Evolutionary conservation across 352 stramenopile genomes (phyloP), one percentile per base, ranked within the genome.

Genomic region (Globisporangium megalacanthum): DNA sequence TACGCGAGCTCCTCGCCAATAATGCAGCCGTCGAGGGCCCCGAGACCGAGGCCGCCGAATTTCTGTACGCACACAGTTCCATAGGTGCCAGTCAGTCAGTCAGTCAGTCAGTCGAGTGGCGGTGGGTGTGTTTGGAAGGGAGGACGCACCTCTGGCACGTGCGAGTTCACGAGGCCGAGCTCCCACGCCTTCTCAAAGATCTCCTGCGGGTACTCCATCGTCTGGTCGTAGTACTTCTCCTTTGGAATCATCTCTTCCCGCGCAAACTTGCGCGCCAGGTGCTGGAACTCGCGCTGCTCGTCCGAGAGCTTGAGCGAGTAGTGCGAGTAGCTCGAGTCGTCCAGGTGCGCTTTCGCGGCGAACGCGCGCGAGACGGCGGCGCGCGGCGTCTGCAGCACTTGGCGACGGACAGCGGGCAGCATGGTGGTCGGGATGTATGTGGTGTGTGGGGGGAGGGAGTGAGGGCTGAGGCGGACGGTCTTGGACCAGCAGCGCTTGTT

Each of bases 1-100:
- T 94, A 94, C 3, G 89, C 89, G n/a, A 97, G 69, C 69, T 96
- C 88, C 58, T 97, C 89, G 13, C 75, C 78, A 49, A 97, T 96
- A 61, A 96, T 81, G 52, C 77, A 86, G 60, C 83, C 86, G 55
- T 95, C 86, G 44, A 96, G 62, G 47, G 77, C 78, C 33, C 86
- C 78, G 2, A 97, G 70, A 2, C 85, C 86, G 17, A 95, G 52
- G 8, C 89, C 89, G 22, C 88, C 88, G 57, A 79, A 96, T 64
- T 93, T 81, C 51, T 59, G 14, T 10, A 37, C 33, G 33, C 9
- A 37, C n/a, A 15, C 41, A 47, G n/a, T n/a, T n/a, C n/a, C n/a
- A n/a, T n/a, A n/a, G n/a, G n/a, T n/a, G n/a, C n/a, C n/a, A n/a
- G n/a, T n/a, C n/a, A n/a, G n/a, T n/a, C 10, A 36, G 37, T 37